Evolutionary conservation across 164 flowering plant genomes (phyloP).

Genomic region (Liriodendron chinense): DNA sequence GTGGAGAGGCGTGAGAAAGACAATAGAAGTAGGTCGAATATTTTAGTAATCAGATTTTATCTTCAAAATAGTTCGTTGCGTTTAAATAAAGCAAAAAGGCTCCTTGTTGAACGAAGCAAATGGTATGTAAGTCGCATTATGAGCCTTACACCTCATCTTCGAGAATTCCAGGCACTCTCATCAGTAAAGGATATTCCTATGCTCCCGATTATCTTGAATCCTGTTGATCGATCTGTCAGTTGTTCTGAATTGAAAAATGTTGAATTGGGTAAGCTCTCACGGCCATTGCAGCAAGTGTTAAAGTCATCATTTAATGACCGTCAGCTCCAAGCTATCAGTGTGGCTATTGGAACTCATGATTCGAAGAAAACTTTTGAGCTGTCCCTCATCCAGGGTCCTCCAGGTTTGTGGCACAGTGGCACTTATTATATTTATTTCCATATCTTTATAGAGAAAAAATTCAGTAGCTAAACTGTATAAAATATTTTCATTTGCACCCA

Average conservation of each 20-base stretch:
- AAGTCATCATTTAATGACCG: conserved; percentile 72
- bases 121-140: conserved; percentile 78
- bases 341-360: conserved; percentile 45
- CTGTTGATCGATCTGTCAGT: conserved; percentile 28
- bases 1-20: conserved; percentile 90
- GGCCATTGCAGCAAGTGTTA: conserved; percentile 51
- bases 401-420: conserved; percentile 46
- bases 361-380: conserved; percentile 44
- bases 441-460: not conserved
- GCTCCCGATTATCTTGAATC: conserved; percentile 67
- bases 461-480: not conserved
- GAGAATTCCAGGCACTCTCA: conserved; percentile 96
- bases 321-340: conserved; percentile 80
- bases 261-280: conserved; percentile 47
- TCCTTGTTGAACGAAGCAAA: conserved; percentile 76
- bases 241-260: conserved; percentile 22
- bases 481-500: conserved; percentile 8
- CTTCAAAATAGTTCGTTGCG: conserved; percentile 65
- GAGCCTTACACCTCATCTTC: conserved; percentile 87
- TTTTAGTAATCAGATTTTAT: conserved; percentile 59
- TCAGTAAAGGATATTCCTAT: conserved; percentile 74
- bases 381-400: conserved; percentile 97
- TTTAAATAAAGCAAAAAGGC: conserved; percentile 63
- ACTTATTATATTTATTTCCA: not conserved
- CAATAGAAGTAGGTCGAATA: conserved; percentile 51